Evolutionary conservation across 2,329 filamentous ascomycete genomes (phyloP), one percentile per base, ranked within the genome.

Genomic region (Colletotrichum sp.): DNA sequence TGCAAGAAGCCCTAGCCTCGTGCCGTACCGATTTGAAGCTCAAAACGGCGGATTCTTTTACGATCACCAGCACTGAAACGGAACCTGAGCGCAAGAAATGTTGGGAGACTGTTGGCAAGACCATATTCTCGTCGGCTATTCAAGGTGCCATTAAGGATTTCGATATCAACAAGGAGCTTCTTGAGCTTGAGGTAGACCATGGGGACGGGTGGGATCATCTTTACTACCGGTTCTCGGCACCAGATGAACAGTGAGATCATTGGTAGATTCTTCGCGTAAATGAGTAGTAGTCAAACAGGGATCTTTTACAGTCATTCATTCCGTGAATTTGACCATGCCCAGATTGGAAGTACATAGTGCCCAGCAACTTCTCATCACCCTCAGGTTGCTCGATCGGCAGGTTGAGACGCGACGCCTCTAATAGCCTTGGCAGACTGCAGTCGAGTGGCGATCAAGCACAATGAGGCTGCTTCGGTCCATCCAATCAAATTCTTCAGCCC

Each of bases 161-260:
- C 9, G 13, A 14, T 6, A 14, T 72, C n/a, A 52, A 60, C 52
- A 72, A 72, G 52, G 3, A 68, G 16, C 52, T 72, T 6, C 9
- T 59, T 4, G 14, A 68, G 26, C 13, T 72, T 18, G 39, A 68
- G 64, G 64, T 72, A 3, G 34, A 68, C 4, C n/a, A 72, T n/a
- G 48, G 39, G 5, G 52, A 12, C 0, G 1, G 1, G 0, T 72
- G 26, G 34, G 52, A 68, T 18, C 12, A 68, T 12, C 2, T 72
- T 1, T 72, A 52, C 3, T 64, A 55, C 24, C 28, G 55, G 18
- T 70, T 71, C 26, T 34, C n/a, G 2, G 1, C 43, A 21, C 4
- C 43, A 52, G 43, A 52, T 1, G n/a, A 3, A 52, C 43, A 52
- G 7, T 52, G 43, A 52, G 43, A 21, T 21, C 12, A 21, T 0